A percentile compares a stretch with the other conserved stretches of the same genome.
Evolutionary conservation across 441 rosid genomes (phyloP).

Genomic region (Arabidopsis hybrid): DNA sequence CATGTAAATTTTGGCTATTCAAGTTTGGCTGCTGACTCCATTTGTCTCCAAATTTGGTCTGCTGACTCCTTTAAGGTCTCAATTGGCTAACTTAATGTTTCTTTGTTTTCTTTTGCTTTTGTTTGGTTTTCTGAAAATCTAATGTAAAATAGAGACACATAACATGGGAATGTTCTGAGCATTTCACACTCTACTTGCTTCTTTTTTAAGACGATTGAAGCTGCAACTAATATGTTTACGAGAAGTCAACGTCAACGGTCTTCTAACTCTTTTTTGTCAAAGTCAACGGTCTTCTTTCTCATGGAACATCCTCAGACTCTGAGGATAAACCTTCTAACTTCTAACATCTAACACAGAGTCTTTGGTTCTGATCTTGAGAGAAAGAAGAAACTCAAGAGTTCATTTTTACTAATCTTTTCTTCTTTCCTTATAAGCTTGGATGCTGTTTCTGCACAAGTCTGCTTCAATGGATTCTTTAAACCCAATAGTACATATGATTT

Average conservation of each 20-base stretch:
- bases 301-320: neutral
- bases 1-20: neutral
- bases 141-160: no score
- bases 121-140: no score
- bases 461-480: conserved; percentile 23
- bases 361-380: conserved; percentile 19
- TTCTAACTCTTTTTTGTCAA: neutral
- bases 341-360: neutral
- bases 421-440: conserved; percentile 2
- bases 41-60: neutral
- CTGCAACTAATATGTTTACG: no score
- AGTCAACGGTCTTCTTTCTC: neutral
- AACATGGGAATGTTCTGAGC: neutral
- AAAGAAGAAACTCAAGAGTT: conserved; percentile 17
- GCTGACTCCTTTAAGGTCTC: neutral
- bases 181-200: neutral
- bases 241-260: no score
- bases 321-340: neutral
- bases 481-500: conserved; percentile 31
- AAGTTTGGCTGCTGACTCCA: neutral
- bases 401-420: conserved; percentile 1
- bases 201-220: no score
- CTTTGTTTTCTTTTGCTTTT: neutral
- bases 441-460: conserved; percentile 16
- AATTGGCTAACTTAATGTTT: neutral